Evolutionary conservation across 495 filamentous ascomycete genomes (phyloP).

Genomic region (Penicillium desertorum): DNA sequence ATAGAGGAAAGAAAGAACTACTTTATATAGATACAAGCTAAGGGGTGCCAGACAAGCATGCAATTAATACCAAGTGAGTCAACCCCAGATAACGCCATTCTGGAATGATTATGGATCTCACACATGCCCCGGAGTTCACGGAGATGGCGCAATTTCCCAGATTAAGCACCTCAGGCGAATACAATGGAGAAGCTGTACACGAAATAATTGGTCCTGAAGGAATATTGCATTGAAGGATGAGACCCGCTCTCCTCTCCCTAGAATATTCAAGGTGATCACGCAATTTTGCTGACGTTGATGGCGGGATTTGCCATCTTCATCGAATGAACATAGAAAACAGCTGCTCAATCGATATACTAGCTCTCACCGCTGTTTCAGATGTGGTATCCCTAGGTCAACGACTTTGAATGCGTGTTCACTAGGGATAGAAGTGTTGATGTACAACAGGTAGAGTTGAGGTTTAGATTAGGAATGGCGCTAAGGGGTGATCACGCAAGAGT

Average conservation of each 20-base stretch:
- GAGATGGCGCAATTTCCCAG: constrained; percentile 37
- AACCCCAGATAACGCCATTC: constrained; percentile 19
- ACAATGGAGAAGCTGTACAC: no score
- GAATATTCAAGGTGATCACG: constrained; percentile 21
- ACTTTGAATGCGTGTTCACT: background rate
- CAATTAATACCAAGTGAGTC: constrained; percentile 19
- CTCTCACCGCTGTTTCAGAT: constrained; percentile 22
- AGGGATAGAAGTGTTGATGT: background rate
- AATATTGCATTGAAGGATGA: background rate
- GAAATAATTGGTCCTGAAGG: constrained; percentile 7
- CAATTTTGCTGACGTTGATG: constrained; percentile 30
- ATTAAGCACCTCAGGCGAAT: constrained; percentile 28
- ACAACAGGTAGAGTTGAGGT: constrained; percentile 18
- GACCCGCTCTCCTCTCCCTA: constrained; percentile 9
- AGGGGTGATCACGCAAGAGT: constrained; percentile 39
- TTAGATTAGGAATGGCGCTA: constrained; percentile 26
- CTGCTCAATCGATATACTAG: background rate
- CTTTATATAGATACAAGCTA: constrained; percentile 17
- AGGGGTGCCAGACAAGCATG: background rate
- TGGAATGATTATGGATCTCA: constrained; percentile 15
- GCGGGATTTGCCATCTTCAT: constrained; percentile 24
- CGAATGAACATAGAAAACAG: constrained; percentile 9
- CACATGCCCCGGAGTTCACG: constrained; percentile 20
- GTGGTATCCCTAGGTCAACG: background rate
- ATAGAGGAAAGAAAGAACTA: background rate